Base-by-base conservation (phyloP, 331 rosid species). In the Spiraea crenata region DNA sequence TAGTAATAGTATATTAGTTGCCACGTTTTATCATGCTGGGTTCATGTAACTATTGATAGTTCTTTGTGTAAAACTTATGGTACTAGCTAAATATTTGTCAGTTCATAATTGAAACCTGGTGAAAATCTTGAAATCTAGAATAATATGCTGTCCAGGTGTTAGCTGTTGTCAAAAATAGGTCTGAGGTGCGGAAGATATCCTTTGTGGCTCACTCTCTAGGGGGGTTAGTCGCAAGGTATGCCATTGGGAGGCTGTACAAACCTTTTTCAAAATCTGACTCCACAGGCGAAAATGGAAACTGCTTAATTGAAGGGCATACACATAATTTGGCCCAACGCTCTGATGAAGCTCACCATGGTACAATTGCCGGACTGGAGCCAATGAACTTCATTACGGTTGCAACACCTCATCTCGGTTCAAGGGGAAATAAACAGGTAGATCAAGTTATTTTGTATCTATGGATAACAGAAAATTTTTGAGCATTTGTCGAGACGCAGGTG, bases 141-240 rank as follows among this genome's bases (percentile, higher is more conserved):
- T 70, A 60, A 71, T 25, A 61, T 76, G 54, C 1, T 6, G 80
- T 80, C 86, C 86, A 95, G 99, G 96, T 95, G 15, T 73, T 63
- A 57, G 82, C 84, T 50, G 90, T 90, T 60, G 73, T 82, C 59
- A 84, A 79, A 76, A 82, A 47, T 9, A 80, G 90, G 86, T 89
- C 91, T 47, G 84, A 76, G 84, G 83, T 90, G 81, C 85, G 17
- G 67, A 90, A 89, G 76, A 91, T 93, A 60, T 93, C 99, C 61
- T 91, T 93, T 76, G 97, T 93, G 69, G 97, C 97, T 37, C 97
- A 91, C 86, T 93, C 99, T 79, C 82, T 93, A 71, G 99, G 99
- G 48, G 99, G 99, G 40, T 83, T 93, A 86, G 85, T 91, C 51
- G 95, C 99, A 68, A 85, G 99, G 81, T 93, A 90, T 80, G 99